These are phyloP conservation scores for Parsonsia alboflavescens DNA, from an alignment of 257 asterid genomes.

Conservation along the genomic window DNA sequence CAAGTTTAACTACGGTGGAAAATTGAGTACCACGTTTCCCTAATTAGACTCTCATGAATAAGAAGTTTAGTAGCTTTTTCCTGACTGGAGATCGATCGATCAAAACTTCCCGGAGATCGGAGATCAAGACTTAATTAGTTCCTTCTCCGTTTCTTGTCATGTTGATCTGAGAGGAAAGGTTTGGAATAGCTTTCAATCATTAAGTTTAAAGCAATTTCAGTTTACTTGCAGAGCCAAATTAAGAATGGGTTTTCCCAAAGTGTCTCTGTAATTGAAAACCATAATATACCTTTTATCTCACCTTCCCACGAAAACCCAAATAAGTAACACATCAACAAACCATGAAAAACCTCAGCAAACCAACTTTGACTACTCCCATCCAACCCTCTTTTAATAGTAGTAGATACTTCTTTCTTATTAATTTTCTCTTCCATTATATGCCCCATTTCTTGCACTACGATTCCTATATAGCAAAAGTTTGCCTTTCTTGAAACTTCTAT, in stretches of 20 bases:
- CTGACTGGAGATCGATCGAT: background rate
- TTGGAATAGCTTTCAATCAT: slow-evolving; percentile 38
- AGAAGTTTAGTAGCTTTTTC: background rate
- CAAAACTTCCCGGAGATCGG: too few relatives aligned
- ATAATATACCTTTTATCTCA: slow-evolving; percentile 42
- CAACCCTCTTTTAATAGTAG: slow-evolving; percentile 30
- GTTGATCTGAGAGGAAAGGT: slow-evolving; percentile 25
- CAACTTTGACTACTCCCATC: slow-evolving; percentile 47
- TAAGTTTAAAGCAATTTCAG: slow-evolving; percentile 23
- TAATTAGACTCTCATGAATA: background rate
- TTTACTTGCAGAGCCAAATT: slow-evolving; percentile 26
- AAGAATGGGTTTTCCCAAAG: slow-evolving; percentile 19
- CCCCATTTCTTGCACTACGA: background rate
- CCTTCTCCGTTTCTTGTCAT: background rate
- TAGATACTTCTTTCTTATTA: background rate
- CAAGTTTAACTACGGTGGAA: background rate
- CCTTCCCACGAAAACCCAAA: slow-evolving; percentile 48
- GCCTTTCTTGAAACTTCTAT: background rate
- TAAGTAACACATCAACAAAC: slow-evolving; percentile 60
- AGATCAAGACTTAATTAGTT: too few relatives aligned
- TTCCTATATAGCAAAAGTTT: background rate
- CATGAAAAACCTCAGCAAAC: slow-evolving; percentile 55
- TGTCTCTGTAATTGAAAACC: slow-evolving; percentile 52
- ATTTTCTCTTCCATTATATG: background rate
- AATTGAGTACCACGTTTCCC: background rate